phyloP scores from a whole-genome alignment of 768 basidiomycete species.

The Artomyces pyxidatus region DNA sequence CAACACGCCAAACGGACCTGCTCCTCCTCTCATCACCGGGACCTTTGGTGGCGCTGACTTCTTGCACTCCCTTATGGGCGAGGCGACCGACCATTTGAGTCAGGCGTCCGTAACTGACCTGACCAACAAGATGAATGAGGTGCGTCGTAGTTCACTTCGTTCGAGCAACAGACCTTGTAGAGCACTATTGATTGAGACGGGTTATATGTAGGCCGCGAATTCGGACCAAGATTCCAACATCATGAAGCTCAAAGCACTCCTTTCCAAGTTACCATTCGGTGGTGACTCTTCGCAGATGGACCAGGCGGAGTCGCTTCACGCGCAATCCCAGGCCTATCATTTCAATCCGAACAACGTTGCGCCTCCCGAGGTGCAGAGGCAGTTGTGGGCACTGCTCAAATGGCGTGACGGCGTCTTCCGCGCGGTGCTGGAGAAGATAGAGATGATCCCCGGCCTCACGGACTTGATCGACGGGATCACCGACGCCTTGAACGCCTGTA shows the following conservation, averaged over 20 bases:
- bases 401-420: conserved; percentile 59
- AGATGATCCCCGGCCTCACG: conserved; percentile 56
- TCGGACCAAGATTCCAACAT: conserved; percentile 26
- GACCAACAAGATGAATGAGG: conserved; percentile 39
- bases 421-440: conserved; percentile 45
- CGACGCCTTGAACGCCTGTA: conserved; percentile 61
- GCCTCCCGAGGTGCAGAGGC: conserved; percentile 54
- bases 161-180: no score
- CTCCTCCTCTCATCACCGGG: conserved; percentile 59
- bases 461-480: conserved; percentile 52
- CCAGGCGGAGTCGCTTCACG: conserved; percentile 48
- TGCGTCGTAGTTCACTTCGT: no score
- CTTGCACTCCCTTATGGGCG: conserved; percentile 54
- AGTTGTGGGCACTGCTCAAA: conserved; percentile 46
- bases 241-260: conserved; percentile 31
- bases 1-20: conserved; percentile 45
- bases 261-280: conserved; percentile 45
- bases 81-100: conserved; percentile 55
- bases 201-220: conserved; percentile 20
- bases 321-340: conserved; percentile 47
- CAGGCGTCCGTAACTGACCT: conserved; percentile 57
- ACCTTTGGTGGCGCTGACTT: conserved; percentile 67
- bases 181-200: no score
- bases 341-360: conserved; percentile 56
- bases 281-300: conserved; percentile 39